Percentiles rank a stretch among this genome's conserved stretches.
Evolutionary conservation across 345 rosid species (phyloP).

Genomic region (Sonneratia alba): DNA sequence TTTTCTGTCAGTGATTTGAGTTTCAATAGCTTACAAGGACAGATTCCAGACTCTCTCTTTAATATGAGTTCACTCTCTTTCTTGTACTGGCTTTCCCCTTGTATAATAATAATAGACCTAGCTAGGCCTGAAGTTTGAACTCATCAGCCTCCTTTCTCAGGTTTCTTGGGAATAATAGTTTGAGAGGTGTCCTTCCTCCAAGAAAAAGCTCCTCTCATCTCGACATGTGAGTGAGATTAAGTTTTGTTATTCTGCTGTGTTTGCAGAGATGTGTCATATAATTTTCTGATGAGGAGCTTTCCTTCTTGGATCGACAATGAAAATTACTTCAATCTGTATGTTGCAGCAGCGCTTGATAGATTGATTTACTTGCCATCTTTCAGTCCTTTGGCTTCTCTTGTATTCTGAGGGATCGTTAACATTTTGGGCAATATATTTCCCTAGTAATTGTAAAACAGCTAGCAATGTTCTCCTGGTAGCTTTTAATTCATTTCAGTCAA

Average conservation of each 20-base stretch:
- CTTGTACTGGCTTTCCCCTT: constrained; percentile 39
- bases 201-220: constrained; percentile 31
- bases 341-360: neutral
- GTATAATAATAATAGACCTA: too few relatives aligned
- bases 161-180: constrained; percentile 48
- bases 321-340: constrained; percentile 41
- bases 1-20: constrained; percentile 43
- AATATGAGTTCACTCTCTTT: constrained; percentile 26
- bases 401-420: neutral
- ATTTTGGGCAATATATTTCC: neutral
- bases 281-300: constrained; percentile 49
- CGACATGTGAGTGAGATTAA: constrained; percentile 37
- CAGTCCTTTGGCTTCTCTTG: neutral
- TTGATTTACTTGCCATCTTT: neutral
- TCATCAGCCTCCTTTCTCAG: constrained; percentile 23
- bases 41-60: constrained; percentile 35
- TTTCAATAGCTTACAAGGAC: constrained; percentile 39
- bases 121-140: constrained; percentile 7
- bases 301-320: constrained; percentile 54
- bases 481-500: neutral
- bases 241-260: neutral
- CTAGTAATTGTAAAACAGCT: neutral
- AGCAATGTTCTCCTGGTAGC: too few relatives aligned
- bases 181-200: constrained; percentile 48
- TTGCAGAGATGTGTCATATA: constrained; percentile 74